phyloP scores from a whole-genome alignment of 2,329 filamentous ascomycete genomes.

The Sclerotinia minor region DNA sequence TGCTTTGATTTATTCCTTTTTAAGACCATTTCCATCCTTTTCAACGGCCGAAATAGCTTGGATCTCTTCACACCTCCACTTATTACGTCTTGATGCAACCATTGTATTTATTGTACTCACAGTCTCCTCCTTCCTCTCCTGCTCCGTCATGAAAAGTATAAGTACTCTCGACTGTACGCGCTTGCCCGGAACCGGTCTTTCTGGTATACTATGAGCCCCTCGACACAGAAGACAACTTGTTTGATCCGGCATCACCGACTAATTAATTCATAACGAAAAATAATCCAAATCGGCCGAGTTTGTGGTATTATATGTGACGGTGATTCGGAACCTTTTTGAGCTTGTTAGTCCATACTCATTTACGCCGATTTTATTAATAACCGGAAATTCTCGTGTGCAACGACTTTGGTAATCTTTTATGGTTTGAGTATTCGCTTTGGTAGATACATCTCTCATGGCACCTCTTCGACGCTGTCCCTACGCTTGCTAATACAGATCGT shows the following conservation, averaged over 20 bases:
- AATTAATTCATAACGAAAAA: too few relatives aligned
- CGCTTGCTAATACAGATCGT: slow-evolving; percentile 18
- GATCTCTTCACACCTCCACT: slow-evolving; percentile 19
- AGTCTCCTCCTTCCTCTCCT: slow-evolving; percentile 7
- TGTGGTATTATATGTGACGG: background rate
- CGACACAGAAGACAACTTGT: slow-evolving; percentile 3
- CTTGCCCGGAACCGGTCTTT: background rate
- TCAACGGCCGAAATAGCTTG: slow-evolving; percentile 7
- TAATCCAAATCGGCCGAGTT: background rate
- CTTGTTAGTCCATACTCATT: background rate
- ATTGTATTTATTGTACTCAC: slow-evolving; percentile 16
- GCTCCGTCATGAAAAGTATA: slow-evolving; percentile 21
- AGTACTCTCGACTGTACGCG: slow-evolving; percentile 12
- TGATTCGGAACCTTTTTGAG: background rate
- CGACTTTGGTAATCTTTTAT: background rate
- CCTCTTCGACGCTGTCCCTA: background rate
- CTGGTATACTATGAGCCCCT: slow-evolving; percentile 20
- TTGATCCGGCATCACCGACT: slow-evolving; percentile 8
- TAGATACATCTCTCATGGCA: slow-evolving; percentile 5
- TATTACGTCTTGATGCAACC: slow-evolving; percentile 22
- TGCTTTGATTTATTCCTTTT: slow-evolving; percentile 1
- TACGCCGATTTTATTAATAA: background rate
- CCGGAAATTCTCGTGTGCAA: background rate
- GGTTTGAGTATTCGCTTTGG: background rate
- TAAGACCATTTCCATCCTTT: background rate